A percentile compares a stretch with the other conserved stretches of the same genome.
These are phyloP conservation scores for Annulohypoxylon moriforme DNA, from an alignment of 495 filamentous ascomycete species.

Conservation along the genomic window DNA sequence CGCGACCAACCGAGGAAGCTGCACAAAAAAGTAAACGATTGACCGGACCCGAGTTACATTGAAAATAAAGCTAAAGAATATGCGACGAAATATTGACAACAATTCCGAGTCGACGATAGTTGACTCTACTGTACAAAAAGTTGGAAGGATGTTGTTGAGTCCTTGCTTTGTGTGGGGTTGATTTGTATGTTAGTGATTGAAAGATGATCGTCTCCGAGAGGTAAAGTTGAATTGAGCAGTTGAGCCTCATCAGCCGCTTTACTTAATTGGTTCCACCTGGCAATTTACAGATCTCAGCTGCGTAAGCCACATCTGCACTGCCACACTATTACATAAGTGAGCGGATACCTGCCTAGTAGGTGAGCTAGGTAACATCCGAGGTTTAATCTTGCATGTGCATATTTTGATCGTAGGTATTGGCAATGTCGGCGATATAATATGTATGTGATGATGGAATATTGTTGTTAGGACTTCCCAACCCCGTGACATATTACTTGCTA, in stretches of 20 bases:
- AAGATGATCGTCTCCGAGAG: constrained; percentile 17
- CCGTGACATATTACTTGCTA: too few relatives aligned
- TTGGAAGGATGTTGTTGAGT: constrained; percentile 13
- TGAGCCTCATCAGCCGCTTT: constrained; percentile 43
- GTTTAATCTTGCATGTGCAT: not conserved
- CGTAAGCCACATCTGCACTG: not conserved
- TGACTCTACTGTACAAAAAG: not conserved
- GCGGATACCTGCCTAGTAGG: not conserved
- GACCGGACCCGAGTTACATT: not conserved
- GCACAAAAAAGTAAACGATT: not conserved
- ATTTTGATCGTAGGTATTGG: too few relatives aligned
- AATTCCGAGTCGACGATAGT: not conserved
- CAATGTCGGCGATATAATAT: too few relatives aligned
- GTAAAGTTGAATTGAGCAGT: constrained; percentile 31
- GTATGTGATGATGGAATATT: too few relatives aligned
- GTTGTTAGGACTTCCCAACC: too few relatives aligned
- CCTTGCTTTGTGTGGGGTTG: constrained; percentile 44
- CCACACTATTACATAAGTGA: not conserved
- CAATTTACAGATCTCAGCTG: not conserved
- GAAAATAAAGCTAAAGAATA: not conserved
- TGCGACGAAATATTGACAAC: constrained; percentile 18
- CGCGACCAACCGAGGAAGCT: not conserved
- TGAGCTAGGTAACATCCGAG: not conserved
- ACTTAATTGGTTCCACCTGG: not conserved
- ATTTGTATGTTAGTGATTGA: constrained; percentile 27